Percentiles rank a stretch among this genome's conserved stretches.
These are phyloP conservation scores for Cyclotella choctawhatcheeana DNA, from an alignment of 108 stramenopile species.

Conservation along the genomic window DNA sequence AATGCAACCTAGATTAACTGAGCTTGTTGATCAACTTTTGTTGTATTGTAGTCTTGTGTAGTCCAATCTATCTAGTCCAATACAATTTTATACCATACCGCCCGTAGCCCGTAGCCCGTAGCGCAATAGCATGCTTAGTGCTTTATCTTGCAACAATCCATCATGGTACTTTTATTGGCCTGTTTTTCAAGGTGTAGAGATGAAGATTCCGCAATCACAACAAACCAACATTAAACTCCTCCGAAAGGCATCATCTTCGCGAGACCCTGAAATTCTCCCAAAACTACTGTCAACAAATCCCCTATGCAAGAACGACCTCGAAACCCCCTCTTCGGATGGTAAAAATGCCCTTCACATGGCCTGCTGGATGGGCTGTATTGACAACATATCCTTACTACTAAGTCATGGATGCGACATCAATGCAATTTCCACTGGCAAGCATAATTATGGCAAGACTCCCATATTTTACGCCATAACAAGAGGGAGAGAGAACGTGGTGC, in stretches of 20 bases:
- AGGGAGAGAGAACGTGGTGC: constrained; percentile 64
- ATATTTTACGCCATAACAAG: constrained; percentile 84
- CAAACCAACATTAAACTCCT: constrained; percentile 27
- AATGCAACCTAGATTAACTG: too few species aligned
- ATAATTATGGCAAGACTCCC: constrained; percentile 83
- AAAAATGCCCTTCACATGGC: constrained; percentile 78
- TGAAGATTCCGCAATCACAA: not conserved
- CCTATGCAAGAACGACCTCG: constrained; percentile 16
- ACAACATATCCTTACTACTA: constrained; percentile 59
- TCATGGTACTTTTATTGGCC: too few species aligned
- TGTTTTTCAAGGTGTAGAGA: not conserved
- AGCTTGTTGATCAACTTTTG: too few species aligned
- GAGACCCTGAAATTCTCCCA: constrained; percentile 28
- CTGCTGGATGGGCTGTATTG: constrained; percentile 71
- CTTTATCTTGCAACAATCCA: too few species aligned
- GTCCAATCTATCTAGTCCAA: too few species aligned
- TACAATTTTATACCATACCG: too few species aligned
- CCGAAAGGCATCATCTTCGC: constrained; percentile 32
- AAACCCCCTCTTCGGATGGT: constrained; percentile 40
- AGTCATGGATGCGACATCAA: constrained; percentile 60
- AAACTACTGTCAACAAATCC: constrained; percentile 13
- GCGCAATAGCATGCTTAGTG: too few species aligned
- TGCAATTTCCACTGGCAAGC: constrained; percentile 51
- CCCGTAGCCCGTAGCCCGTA: too few species aligned
- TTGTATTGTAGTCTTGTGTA: too few species aligned